Evolutionary conservation across 495 filamentous ascomycete species (phyloP).

Genomic region (Xylaria telfairii): DNA sequence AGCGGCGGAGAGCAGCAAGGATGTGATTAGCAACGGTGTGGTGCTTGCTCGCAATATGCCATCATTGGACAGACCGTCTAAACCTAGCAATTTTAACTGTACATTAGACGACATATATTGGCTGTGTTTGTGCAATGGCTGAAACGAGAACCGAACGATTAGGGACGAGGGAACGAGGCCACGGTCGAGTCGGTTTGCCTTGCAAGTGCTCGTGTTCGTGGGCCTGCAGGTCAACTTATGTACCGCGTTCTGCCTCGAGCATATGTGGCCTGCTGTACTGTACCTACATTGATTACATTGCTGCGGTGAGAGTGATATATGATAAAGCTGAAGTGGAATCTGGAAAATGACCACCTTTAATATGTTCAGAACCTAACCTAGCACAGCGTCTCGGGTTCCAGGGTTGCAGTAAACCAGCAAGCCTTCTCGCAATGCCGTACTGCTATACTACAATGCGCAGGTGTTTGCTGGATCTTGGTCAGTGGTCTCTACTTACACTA

Average conservation of each 20-base stretch:
- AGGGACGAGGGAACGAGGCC: not conserved
- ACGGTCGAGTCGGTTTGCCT: not conserved
- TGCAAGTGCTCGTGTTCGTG: not conserved
- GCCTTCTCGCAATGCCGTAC: not conserved
- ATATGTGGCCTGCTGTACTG: too few relatives aligned
- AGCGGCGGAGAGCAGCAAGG: not conserved
- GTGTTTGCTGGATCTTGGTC: not conserved
- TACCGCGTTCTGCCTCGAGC: not conserved
- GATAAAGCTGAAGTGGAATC: not conserved
- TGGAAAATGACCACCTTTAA: too few relatives aligned
- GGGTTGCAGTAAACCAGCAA: not conserved
- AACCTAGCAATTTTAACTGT: constrained; percentile 8
- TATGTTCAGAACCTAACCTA: too few relatives aligned
- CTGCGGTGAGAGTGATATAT: not conserved
- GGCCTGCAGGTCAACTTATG: too few relatives aligned
- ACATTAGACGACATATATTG: constrained; percentile 6
- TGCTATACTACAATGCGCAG: not conserved
- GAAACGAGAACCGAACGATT: constrained; percentile 16
- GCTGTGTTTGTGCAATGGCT: constrained; percentile 11
- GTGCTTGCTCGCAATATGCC: constrained; percentile 10
- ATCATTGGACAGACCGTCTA: constrained; percentile 11
- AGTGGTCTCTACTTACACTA: not conserved
- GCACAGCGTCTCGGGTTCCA: not conserved
- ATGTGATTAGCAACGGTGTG: not conserved
- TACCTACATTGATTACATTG: not conserved